Evolutionary conservation across 352 stramenopile genomes (phyloP), one percentile per base, ranked within the genome.

Genomic region (Globisporangium paddicum): DNA sequence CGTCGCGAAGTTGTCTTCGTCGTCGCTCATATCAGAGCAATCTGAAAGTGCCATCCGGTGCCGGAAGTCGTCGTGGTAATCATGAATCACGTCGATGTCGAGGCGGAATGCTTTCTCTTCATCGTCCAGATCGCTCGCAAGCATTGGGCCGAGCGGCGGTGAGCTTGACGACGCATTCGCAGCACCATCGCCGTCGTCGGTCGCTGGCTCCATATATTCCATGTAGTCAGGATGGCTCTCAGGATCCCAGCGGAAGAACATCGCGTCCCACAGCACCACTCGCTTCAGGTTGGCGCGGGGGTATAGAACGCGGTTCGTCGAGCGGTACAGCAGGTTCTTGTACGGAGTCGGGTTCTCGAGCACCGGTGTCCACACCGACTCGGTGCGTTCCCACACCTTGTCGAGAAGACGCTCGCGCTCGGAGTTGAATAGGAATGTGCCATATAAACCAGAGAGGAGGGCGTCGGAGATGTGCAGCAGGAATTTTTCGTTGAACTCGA

Each of bases 401-500:
- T 90, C 79, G 28, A 93, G 70, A 58, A 90, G 79, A 10, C 86
- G 83, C 52, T 93, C 83, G 34, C 82, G 80, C 67, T 95, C 86
- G 25, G 83, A 90, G 58, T 95, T 93, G 69, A 87, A 91, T 56
- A 93, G 62, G 54, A 95, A 95, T 10, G 86, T 93, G 8, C 86
- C 86, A 53, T 88, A 93, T 9, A 91, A 49, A 18, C 82, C 82
- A 1, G 86, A 93, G 38, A 89, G 87, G 25, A 91, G 64, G n/a
- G 81, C 76, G 52, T 94, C 86, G 19, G 80, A 73, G 34, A 94
- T 80, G 48, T 91, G 79, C 18, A 93, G 59, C 40, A 95, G 55
- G 57, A 95, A 91, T 60, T 86, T 85, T 64, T 93, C 83, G 66
- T 95, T 94, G 57, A 95, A 95, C 68, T 95, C 85, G 60, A 95